Base-by-base conservation (phyloP, 1,284 basidiomycete genomes). In the Gomphus bonarii region DNA sequence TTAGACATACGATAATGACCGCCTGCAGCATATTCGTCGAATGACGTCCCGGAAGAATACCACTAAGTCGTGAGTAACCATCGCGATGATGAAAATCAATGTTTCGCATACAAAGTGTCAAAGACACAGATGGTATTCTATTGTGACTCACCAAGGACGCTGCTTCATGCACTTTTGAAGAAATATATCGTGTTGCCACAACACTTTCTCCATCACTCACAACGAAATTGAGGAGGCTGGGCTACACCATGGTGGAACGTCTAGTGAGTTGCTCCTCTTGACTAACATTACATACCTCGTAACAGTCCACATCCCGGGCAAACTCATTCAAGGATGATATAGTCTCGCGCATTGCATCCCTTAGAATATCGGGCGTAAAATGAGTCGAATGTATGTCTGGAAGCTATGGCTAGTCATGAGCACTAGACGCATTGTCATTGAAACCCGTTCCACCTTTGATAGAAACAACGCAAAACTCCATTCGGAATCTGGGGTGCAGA, bases 1-100 rank as follows among this genome's bases (percentile, higher is more conserved):
- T 98, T 99, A 20, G 88, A 88, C 94, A 97, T 97, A 65, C 86
- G 84, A 69, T 95, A 95, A 68, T 95, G 84, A 18, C 91, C 90
- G 7, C 90, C 88, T 64, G 84, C 82, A 30, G 85, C 82, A 65
- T 91, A 93, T 71, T 97, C 93, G 63, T 90, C 92, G 66, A 98
- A 99, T 12, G 85, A 84, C 2, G 91, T 95, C 1, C 95, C 94
- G 1, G 91, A 95, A 2, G 92, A 95, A 70, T 94, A 97, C 85
- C 94, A 97, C 88, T 90, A 48, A 18, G 52, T 11, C 47, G 47
- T 12, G 35, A 18, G 31, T 40, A n/a, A 30, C 40, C 5, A 20
- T 25, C 25, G 25, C 4, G 7, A 16, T 16, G 20, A 20, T 6
- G 48, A 48, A 38, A 53, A 9, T 40, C 58, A 40, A 57, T 59